These are phyloP conservation scores for Monascus purpureus DNA, from an alignment of 495 filamentous ascomycete species.

Conservation along the genomic window DNA sequence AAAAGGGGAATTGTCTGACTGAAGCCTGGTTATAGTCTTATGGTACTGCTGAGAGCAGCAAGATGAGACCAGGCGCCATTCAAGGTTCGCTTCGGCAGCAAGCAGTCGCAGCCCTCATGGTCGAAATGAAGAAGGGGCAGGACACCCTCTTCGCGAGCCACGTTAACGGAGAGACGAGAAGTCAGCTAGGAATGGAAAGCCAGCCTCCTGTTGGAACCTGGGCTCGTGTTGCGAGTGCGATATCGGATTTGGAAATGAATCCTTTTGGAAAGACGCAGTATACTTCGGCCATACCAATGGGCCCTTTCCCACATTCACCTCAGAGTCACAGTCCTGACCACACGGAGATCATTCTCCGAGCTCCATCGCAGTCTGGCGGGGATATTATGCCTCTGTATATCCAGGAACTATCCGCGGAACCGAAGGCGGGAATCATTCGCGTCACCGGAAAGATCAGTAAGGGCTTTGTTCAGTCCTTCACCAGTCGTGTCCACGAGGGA, in stretches of 20 bases:
- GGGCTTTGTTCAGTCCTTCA: conserved; percentile 11
- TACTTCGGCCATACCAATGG: conserved; percentile 6
- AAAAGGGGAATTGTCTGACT: neutral
- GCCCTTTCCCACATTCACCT: conserved; percentile 6
- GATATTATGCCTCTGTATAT: conserved; percentile 1
- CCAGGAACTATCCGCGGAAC: conserved; percentile 6
- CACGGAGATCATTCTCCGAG: neutral
- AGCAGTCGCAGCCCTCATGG: conserved; percentile 5
- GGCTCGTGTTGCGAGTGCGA: conserved; percentile 10
- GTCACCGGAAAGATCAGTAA: conserved; percentile 8
- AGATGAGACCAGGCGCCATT: neutral
- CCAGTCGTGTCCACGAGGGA: conserved; percentile 19
- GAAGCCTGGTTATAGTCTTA: neutral
- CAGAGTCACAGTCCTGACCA: conserved; percentile 9
- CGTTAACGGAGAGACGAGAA: conserved; percentile 1
- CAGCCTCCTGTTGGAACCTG: conserved; percentile 7
- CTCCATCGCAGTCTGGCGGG: neutral
- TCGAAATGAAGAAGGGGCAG: conserved; percentile 6
- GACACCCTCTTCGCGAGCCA: neutral
- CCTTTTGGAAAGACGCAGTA: conserved; percentile 5
- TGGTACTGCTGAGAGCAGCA: neutral
- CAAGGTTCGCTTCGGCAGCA: conserved; percentile 5
- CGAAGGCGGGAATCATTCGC: conserved; percentile 16
- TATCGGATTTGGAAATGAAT: too few relatives aligned
- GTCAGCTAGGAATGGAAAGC: conserved; percentile 2